These are phyloP conservation scores for Discostella pseudostelligera DNA, from an alignment of 108 stramenopile genomes.

Conservation along the genomic window DNA sequence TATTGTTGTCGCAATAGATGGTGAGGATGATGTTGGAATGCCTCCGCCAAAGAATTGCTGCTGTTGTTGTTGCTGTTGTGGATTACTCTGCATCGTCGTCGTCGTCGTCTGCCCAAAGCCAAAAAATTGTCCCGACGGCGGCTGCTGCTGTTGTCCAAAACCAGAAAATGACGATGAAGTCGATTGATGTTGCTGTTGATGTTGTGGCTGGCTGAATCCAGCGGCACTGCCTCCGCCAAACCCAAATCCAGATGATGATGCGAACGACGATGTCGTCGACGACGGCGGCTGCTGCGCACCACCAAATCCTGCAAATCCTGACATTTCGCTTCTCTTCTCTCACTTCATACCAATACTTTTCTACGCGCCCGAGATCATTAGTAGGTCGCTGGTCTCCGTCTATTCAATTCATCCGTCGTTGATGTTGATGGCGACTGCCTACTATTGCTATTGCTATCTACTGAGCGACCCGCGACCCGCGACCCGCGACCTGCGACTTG, in stretches of 20 bases:
- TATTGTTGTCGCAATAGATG: too few relatives aligned
- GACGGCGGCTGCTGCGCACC: not conserved
- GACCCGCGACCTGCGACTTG: too few relatives aligned
- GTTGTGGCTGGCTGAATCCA: not conserved
- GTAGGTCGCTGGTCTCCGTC: too few relatives aligned
- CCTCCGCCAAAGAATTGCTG: not conserved
- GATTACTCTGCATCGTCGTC: conserved; percentile 2
- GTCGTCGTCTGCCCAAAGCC: conserved; percentile 12
- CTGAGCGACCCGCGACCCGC: too few relatives aligned
- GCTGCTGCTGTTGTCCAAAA: not conserved
- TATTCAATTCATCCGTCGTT: too few relatives aligned
- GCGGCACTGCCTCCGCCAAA: not conserved
- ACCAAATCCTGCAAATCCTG: conserved; percentile 11
- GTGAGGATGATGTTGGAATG: conserved; percentile 1
- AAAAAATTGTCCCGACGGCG: not conserved
- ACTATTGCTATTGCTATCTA: too few relatives aligned
- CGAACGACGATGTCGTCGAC: not conserved
- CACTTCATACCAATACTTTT: not conserved
- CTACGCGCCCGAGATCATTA: not conserved
- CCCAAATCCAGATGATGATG: not conserved
- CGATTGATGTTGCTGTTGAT: conserved; percentile 2
- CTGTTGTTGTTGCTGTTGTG: conserved; percentile 1
- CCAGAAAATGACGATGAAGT: not conserved
- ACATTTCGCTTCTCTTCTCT: not conserved
- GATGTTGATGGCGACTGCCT: too few relatives aligned